Conservation (phyloP, 2,329 filamentous ascomycete species). For the Alternaria metachromatica region DNA sequence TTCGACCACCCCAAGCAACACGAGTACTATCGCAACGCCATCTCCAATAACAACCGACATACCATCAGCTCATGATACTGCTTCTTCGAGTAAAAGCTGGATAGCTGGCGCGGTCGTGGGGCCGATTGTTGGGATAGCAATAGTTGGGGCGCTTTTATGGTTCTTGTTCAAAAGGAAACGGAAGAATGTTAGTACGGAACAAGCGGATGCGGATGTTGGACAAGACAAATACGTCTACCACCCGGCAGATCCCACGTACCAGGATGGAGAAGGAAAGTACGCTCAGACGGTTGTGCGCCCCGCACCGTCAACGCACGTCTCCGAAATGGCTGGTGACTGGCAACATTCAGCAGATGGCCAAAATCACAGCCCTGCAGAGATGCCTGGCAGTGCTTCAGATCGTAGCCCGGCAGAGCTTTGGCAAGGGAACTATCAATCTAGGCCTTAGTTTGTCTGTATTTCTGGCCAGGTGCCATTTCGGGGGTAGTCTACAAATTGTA, state of each 20-base stretch:
- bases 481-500: no score
- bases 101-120: conserved; percentile 21
- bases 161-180: conserved; percentile 5
- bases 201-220: not conserved
- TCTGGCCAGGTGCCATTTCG: no score
- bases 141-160: conserved; percentile 20
- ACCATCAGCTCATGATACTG: not conserved
- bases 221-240: not conserved
- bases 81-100: conserved; percentile 16
- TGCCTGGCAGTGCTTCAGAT: not conserved
- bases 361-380: conserved; percentile 8
- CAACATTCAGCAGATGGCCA: conserved; percentile 5
- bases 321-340: conserved; percentile 6
- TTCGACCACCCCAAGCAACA: conserved; percentile 7
- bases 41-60: not conserved
- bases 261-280: not conserved
- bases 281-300: conserved; percentile 5
- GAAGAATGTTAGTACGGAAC: not conserved
- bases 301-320: conserved; percentile 6
- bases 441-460: no score
- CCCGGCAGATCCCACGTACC: not conserved
- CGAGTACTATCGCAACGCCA: not conserved
- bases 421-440: conserved; percentile 14
- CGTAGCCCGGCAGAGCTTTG: conserved; percentile 12
- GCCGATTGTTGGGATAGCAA: conserved; percentile 14